A percentile compares a stretch with the other conserved stretches of the same genome.
phyloP scores from a whole-genome alignment of 1,284 basidiomycete species.

The Polyporus tsugae region DNA sequence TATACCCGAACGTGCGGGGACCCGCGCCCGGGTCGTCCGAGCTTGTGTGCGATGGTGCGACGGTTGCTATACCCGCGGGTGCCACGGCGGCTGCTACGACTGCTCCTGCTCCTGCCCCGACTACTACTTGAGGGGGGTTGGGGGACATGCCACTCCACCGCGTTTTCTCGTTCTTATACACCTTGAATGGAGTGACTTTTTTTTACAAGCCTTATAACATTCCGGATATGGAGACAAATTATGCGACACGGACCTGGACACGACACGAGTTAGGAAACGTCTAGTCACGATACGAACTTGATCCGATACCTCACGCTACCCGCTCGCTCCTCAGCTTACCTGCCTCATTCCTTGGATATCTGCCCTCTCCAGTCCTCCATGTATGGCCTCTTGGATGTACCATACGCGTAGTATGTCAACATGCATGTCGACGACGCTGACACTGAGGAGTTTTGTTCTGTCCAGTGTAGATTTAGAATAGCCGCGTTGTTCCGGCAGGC shows the following conservation, averaged over 20 bases:
- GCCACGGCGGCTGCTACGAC: conserved; percentile 16
- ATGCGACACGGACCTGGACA: neutral
- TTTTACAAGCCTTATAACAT: neutral
- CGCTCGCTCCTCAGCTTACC: neutral
- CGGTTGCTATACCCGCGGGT: conserved; percentile 5
- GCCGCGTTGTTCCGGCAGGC: too few species aligned
- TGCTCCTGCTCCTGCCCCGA: conserved; percentile 19
- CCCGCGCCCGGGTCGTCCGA: conserved; percentile 42
- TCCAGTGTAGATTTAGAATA: neutral
- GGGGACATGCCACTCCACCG: neutral
- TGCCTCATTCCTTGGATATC: neutral
- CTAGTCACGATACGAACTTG: neutral
- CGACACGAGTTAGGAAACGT: neutral
- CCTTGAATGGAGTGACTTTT: neutral
- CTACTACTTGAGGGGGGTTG: conserved; percentile 10
- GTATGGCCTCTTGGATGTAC: neutral
- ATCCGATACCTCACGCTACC: too few species aligned
- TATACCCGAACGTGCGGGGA: conserved; percentile 68
- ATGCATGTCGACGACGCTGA: neutral
- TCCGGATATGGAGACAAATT: neutral
- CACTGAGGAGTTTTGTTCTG: too few species aligned
- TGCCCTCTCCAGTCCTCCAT: too few species aligned
- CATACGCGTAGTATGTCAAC: too few species aligned
- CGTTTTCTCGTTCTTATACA: neutral
- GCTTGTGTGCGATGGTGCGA: conserved; percentile 36